These are phyloP conservation scores for Passiflora organensis DNA, from an alignment of 345 rosid genomes.

Conservation along the genomic window DNA sequence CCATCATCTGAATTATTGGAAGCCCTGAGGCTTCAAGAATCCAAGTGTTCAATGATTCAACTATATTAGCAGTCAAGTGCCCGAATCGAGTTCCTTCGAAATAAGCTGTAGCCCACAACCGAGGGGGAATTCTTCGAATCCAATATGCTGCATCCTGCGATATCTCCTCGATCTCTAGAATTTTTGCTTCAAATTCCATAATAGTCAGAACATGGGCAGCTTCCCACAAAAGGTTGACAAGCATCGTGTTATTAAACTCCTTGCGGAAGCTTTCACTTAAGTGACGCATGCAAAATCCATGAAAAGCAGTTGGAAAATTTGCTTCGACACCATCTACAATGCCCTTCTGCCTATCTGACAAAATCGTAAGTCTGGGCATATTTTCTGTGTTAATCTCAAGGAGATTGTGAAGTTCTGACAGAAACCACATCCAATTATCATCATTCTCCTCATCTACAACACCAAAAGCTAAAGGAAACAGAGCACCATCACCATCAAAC, in stretches of 20 bases:
- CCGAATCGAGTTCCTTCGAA: constrained; percentile 94
- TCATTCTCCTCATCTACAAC: constrained; percentile 95
- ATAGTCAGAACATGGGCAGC: constrained; percentile 90
- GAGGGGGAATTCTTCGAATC: constrained; percentile 89
- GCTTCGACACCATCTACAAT: constrained; percentile 89
- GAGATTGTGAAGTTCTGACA: constrained; percentile 85
- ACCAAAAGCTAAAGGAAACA: constrained; percentile 93
- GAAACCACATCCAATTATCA: constrained; percentile 99
- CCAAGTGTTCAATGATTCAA: constrained; percentile 83
- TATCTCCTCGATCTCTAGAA: constrained; percentile 81
- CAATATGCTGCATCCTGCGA: constrained; percentile 94
- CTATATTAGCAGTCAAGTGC: constrained; percentile 77
- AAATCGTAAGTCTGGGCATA: constrained; percentile 93
- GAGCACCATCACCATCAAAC: constrained; percentile 90
- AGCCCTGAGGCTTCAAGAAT: constrained; percentile 93
- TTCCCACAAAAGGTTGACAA: constrained; percentile 89
- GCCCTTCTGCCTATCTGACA: constrained; percentile 87
- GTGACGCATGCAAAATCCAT: constrained; percentile 96
- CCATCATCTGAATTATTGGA: constrained; percentile 98
- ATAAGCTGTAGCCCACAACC: constrained; percentile 93
- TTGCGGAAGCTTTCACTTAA: constrained; percentile 88
- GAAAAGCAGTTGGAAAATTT: constrained; percentile 94
- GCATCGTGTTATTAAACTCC: constrained; percentile 87
- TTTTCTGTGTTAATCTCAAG: constrained; percentile 92
- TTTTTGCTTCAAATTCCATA: constrained; percentile 83